These are phyloP conservation scores for Kazachstania kunashirensis DNA, from an alignment of 805 yeast genomes.

Conservation along the genomic window DNA sequence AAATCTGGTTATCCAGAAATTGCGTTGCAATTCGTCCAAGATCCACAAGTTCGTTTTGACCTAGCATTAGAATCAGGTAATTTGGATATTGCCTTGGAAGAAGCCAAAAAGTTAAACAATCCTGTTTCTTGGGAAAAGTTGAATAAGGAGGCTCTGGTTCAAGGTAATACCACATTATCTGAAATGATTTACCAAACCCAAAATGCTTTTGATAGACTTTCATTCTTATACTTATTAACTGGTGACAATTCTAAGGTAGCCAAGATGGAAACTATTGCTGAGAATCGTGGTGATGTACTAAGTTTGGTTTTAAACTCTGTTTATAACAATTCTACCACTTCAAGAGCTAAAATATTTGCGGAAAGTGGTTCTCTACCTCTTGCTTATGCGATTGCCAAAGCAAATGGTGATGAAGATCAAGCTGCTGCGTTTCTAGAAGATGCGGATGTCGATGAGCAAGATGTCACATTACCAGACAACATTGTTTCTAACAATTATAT, in stretches of 20 bases:
- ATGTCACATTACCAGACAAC: slow-evolving; percentile 53
- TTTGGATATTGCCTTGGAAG: slow-evolving; percentile 73
- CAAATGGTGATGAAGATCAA: slow-evolving; percentile 67
- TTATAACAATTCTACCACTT: slow-evolving; percentile 63
- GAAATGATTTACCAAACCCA: slow-evolving; percentile 85
- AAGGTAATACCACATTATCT: slow-evolving; percentile 78
- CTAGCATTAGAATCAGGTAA: slow-evolving; percentile 91
- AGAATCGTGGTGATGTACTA: slow-evolving; percentile 69
- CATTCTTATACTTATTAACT: slow-evolving; percentile 75
- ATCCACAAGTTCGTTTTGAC: slow-evolving; percentile 91
- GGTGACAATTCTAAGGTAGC: slow-evolving; percentile 70
- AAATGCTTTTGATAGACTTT: slow-evolving; percentile 76
- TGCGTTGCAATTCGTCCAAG: slow-evolving; percentile 94
- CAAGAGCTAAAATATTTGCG: slow-evolving; percentile 63
- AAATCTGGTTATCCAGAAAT: slow-evolving; percentile 95
- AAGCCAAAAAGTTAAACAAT: slow-evolving; percentile 70
- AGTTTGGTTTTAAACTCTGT: slow-evolving; percentile 77
- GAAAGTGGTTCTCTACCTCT: slow-evolving; percentile 76
- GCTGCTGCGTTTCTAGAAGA: slow-evolving; percentile 65
- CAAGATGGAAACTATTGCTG: slow-evolving; percentile 86
- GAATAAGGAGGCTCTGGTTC: slow-evolving; percentile 77
- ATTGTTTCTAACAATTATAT: slow-evolving; percentile 24
- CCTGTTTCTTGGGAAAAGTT: slow-evolving; percentile 68
- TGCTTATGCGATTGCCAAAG: slow-evolving; percentile 87
- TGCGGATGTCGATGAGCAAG: slow-evolving; percentile 54